These are phyloP conservation scores for Pythium utonaiense DNA, from an alignment of 352 stramenopile genomes.

Conservation along the genomic window DNA sequence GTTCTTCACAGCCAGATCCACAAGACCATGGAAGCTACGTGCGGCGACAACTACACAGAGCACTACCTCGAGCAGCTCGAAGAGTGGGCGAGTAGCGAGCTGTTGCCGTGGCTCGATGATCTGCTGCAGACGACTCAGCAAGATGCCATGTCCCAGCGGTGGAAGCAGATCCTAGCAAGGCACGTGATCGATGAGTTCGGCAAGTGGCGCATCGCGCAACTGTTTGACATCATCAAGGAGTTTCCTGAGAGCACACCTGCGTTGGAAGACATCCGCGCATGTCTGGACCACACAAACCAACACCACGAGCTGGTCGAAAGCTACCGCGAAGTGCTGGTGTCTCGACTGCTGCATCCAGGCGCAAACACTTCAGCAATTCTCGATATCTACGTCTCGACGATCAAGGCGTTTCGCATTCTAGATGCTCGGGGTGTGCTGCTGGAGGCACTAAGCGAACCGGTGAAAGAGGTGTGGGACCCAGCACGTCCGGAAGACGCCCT, in stretches of 20 bases:
- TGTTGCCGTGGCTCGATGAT: slow-evolving; percentile 62
- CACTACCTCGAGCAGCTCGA: slow-evolving; percentile 44
- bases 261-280: slow-evolving; percentile 63
- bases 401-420: slow-evolving; percentile 94
- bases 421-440: slow-evolving; percentile 92
- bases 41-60: slow-evolving; percentile 49
- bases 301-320: slow-evolving; percentile 71
- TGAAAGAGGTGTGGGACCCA: slow-evolving; percentile 50
- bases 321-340: slow-evolving; percentile 74
- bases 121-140: slow-evolving; percentile 26
- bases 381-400: slow-evolving; percentile 97
- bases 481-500: neutral
- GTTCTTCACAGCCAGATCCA: slow-evolving; percentile 59
- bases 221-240: slow-evolving; percentile 97
- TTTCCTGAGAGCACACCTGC: slow-evolving; percentile 91
- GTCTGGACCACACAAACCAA: slow-evolving; percentile 85
- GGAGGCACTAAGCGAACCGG: slow-evolving; percentile 60
- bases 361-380: slow-evolving; percentile 96
- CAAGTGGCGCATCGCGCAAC: slow-evolving; percentile 82
- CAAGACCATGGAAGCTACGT: slow-evolving; percentile 43
- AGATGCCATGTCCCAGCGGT: slow-evolving; percentile 22
- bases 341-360: slow-evolving; percentile 93
- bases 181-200: slow-evolving; percentile 63
- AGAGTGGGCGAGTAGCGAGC: slow-evolving; percentile 41
- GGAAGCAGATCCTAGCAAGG: slow-evolving; percentile 43